phyloP scores from a whole-genome alignment of 352 stramenopile genomes.

The Blastocystis sp. region DNA sequence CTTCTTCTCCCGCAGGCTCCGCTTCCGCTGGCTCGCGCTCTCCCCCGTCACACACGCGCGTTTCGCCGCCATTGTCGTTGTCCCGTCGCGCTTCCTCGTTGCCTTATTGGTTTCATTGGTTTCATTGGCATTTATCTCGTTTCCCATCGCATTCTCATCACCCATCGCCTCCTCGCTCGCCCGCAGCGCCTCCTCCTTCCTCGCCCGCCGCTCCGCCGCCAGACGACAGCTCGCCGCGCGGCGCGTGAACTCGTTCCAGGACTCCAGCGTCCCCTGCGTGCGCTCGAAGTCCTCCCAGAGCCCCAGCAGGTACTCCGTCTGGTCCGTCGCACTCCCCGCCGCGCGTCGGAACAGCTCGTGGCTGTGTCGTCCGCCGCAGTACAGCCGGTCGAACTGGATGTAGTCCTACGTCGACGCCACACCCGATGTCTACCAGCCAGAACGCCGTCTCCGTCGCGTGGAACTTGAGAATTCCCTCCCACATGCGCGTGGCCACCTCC shows the following conservation, averaged over 20 bases:
- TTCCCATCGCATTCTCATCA: not conserved
- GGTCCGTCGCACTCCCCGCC: not conserved
- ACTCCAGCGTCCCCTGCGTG: slow-evolving; percentile 22
- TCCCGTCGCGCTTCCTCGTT: not conserved
- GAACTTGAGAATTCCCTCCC: slow-evolving; percentile 53
- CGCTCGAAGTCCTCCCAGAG: slow-evolving; percentile 39
- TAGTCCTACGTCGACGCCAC: slow-evolving; percentile 11
- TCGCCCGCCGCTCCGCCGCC: not conserved
- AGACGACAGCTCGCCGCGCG: not conserved
- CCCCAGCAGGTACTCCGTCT: not conserved
- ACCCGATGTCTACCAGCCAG: not conserved
- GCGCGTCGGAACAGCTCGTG: not conserved
- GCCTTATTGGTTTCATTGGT: not conserved
- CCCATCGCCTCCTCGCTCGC: not conserved
- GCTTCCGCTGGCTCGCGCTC: not conserved
- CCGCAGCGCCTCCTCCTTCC: too few species aligned
- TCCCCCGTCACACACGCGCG: not conserved
- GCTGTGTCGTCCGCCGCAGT: not conserved
- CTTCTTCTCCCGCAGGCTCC: slow-evolving; percentile 29
- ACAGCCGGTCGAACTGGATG: slow-evolving; percentile 46
- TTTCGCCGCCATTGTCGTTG: not conserved
- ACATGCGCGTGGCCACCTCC: slow-evolving; percentile 13
- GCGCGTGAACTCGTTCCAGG: not conserved
- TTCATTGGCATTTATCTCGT: not conserved
- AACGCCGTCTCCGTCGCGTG: not conserved